Evolutionary conservation across 768 basidiomycete genomes (phyloP).

Genomic region (Gymnopilus dilepis): DNA sequence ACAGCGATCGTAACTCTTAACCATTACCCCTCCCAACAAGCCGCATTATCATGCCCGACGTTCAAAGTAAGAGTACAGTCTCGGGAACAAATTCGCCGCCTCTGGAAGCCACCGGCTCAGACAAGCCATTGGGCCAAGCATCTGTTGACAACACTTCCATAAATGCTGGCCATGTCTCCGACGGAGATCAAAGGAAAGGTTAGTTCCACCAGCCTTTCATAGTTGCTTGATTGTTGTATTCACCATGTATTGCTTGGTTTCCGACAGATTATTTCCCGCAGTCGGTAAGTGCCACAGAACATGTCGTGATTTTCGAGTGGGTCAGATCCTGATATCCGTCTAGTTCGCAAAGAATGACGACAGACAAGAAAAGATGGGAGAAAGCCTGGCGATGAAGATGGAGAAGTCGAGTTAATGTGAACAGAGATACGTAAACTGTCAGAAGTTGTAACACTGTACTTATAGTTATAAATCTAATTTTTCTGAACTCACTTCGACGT

Average conservation of each 20-base stretch:
- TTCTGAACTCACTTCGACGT: too few species aligned
- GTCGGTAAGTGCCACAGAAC: slow-evolving; percentile 5
- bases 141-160: slow-evolving; percentile 36
- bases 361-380: slow-evolving; percentile 8
- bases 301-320: background rate
- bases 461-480: too few species aligned
- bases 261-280: slow-evolving; percentile 11
- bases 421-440: too few species aligned
- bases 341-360: slow-evolving; percentile 1
- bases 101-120: slow-evolving; percentile 52
- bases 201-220: slow-evolving; percentile 11
- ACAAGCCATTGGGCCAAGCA: slow-evolving; percentile 53
- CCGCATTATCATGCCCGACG: slow-evolving; percentile 2
- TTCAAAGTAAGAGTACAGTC: background rate
- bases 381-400: slow-evolving; percentile 14
- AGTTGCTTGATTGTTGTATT: background rate
- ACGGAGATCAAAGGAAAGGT: slow-evolving; percentile 53
- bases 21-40: slow-evolving; percentile 3
- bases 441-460: background rate
- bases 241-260: background rate
- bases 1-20: background rate
- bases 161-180: slow-evolving; percentile 39
- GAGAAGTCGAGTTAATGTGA: slow-evolving; percentile 1
- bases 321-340: background rate
- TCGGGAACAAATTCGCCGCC: slow-evolving; percentile 62